Base-by-base conservation (phyloP, 2,329 filamentous ascomycete species). In the Incumbomyces delicatus region DNA sequence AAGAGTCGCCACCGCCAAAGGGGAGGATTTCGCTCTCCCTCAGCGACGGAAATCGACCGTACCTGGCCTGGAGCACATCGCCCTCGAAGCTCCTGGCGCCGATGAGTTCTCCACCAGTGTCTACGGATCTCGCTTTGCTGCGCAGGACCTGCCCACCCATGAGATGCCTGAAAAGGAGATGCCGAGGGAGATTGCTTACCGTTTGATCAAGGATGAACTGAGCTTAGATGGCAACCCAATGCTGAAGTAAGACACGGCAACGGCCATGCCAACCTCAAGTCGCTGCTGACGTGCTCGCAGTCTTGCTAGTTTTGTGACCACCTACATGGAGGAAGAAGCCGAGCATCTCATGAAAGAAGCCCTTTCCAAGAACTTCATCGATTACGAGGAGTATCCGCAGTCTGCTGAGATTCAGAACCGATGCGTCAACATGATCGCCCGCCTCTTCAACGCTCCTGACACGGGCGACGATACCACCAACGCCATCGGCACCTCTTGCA, bases 261-360 rank as follows among this genome's bases (percentile, higher is more conserved):
- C 11, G n/a, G 14, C 42, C 22, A 16, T 27, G 4, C 8, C 22
- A 5, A 27, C 22, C n/a, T 27, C 22, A 8, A 8, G 5, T 27
- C 8, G 22, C 8, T 8, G 22, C 22, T 27, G 8, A 27, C 8
- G 4, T 27, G 22, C 22, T 27, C 56, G 58, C 53, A 92, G 87
- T 66, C 68, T 96, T 58, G 89, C 90, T 27, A 89, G 83, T 32
- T 96, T 96, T 61, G 88, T 95, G 55, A 95, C 89, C 1, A 95
- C 90, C 1, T 95, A 94, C 72, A 95, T 95, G 88, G 89, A 95
- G 71, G 86, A 95, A 38, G 90, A 95, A 66, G 89, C 84, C 16
- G 89, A 95, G 70, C 88, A 94, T 68, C 85, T 95, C 67, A 96
- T 96, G 90, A 72, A 81, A 54, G 87, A 95, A 54, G 80, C 85